A percentile compares a stretch with the other conserved stretches of the same genome.
These are phyloP conservation scores for Trichoderma polysporum DNA, from an alignment of 2,329 filamentous ascomycete genomes.

Conservation along the genomic window DNA sequence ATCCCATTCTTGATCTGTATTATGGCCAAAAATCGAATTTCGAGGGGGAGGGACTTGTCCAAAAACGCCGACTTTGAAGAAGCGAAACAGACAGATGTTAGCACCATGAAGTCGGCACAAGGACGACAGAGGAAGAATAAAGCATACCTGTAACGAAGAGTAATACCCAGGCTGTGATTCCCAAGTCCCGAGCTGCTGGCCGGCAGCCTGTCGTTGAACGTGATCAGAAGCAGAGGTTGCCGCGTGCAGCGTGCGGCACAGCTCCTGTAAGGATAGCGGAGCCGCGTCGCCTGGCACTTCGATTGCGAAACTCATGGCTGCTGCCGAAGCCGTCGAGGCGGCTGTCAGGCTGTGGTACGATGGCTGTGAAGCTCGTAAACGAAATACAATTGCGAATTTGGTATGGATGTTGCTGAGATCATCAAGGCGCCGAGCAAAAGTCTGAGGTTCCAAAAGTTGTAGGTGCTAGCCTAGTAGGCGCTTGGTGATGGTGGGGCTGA, in stretches of 20 bases:
- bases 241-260: slow-evolving; percentile 63
- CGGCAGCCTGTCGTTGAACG: slow-evolving; percentile 63
- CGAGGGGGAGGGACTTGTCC: slow-evolving; percentile 70
- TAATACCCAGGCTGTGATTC: slow-evolving; percentile 67
- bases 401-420: background rate
- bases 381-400: background rate
- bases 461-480: background rate
- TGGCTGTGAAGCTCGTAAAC: background rate
- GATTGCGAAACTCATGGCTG: slow-evolving; percentile 66
- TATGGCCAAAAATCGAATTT: slow-evolving; percentile 83
- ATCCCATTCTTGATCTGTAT: slow-evolving; percentile 97
- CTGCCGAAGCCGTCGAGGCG: slow-evolving; percentile 21
- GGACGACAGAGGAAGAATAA: background rate
- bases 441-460: background rate
- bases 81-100: background rate
- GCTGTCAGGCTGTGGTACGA: background rate
- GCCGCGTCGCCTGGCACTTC: slow-evolving; percentile 81
- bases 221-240: slow-evolving; percentile 64
- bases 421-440: background rate
- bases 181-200: slow-evolving; percentile 71
- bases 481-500: slow-evolving; percentile 19
- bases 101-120: background rate
- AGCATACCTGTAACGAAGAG: slow-evolving; percentile 62
- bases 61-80: slow-evolving; percentile 64
- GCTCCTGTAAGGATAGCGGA: slow-evolving; percentile 62